These are phyloP conservation scores for Microthlaspi erraticum DNA, from an alignment of 345 rosid species.

Conservation along the genomic window DNA sequence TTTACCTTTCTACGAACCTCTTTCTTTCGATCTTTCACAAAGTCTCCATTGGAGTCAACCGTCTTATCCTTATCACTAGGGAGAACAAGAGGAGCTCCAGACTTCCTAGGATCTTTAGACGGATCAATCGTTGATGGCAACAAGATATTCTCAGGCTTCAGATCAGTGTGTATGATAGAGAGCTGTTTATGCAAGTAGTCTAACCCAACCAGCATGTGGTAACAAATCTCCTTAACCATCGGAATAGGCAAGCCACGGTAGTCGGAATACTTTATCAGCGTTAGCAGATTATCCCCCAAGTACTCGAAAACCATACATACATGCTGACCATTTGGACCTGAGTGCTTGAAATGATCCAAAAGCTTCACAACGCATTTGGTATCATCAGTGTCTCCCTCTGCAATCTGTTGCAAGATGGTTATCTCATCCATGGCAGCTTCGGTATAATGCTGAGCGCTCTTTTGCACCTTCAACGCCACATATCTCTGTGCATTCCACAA, in stretches of 20 bases:
- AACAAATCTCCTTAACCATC: slow-evolving; percentile 77
- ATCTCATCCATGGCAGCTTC: slow-evolving; percentile 99
- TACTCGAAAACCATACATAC: slow-evolving; percentile 95
- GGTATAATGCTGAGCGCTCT: slow-evolving; percentile 92
- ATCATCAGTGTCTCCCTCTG: slow-evolving; percentile 78
- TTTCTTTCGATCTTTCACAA: slow-evolving; percentile 75
- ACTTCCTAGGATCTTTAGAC: slow-evolving; percentile 67
- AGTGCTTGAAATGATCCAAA: slow-evolving; percentile 87
- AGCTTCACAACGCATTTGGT: slow-evolving; percentile 85
- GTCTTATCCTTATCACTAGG: slow-evolving; percentile 54
- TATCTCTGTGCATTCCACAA: slow-evolving; percentile 57
- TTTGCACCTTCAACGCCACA: slow-evolving; percentile 93
- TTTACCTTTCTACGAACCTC: slow-evolving; percentile 70
- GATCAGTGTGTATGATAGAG: slow-evolving; percentile 88
- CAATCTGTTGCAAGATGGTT: slow-evolving; percentile 80
- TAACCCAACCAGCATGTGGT: slow-evolving; percentile 73
- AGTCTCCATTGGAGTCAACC: slow-evolving; percentile 54
- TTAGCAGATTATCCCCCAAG: slow-evolving; percentile 88
- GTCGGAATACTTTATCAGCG: slow-evolving; percentile 83
- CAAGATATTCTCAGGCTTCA: slow-evolving; percentile 93
- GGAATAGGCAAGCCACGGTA: slow-evolving; percentile 74
- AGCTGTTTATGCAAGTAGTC: slow-evolving; percentile 88
- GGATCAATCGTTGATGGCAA: slow-evolving; percentile 79
- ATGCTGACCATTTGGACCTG: slow-evolving; percentile 91
- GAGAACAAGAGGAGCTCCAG: slow-evolving; percentile 68